phyloP scores from a whole-genome alignment of 306 rosid genomes.

The Acacia acuminata region DNA sequence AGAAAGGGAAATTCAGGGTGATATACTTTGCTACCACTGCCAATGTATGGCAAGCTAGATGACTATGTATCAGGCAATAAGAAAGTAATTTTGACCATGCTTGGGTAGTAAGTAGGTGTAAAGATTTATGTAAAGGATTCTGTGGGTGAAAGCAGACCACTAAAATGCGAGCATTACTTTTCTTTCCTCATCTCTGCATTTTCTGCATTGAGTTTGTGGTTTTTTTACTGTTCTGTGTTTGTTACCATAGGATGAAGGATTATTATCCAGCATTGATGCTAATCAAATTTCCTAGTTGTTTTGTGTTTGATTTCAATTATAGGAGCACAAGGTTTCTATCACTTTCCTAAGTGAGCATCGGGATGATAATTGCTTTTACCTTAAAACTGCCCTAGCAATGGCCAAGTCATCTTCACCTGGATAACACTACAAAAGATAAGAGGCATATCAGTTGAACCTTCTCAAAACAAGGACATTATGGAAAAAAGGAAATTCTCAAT shows the following conservation, averaged over 20 bases:
- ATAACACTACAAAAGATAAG: conserved; percentile 73
- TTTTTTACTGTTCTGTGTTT: not conserved
- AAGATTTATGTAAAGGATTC: not conserved
- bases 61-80: not conserved
- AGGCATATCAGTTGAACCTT: conserved; percentile 34
- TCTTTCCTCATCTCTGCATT: not conserved
- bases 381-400: conserved; percentile 79
- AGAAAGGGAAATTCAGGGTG: not conserved
- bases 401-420: conserved; percentile 97
- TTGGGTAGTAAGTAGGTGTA: not conserved
- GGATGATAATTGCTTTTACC: conserved; percentile 51
- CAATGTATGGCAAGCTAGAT: not conserved
- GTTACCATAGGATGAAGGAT: not conserved
- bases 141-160: not conserved
- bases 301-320: not conserved
- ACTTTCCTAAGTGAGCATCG: not conserved
- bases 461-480: conserved; percentile 16
- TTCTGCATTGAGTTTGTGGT: not conserved
- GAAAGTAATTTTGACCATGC: not conserved
- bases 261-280: not conserved
- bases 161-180: not conserved
- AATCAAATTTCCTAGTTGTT: not conserved
- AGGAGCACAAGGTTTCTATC: not conserved
- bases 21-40: not conserved
- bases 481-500: conserved; percentile 17